These are phyloP conservation scores for Rutstroemia sydowiana DNA, from an alignment of 2,329 filamentous ascomycete species.

Conservation along the genomic window DNA sequence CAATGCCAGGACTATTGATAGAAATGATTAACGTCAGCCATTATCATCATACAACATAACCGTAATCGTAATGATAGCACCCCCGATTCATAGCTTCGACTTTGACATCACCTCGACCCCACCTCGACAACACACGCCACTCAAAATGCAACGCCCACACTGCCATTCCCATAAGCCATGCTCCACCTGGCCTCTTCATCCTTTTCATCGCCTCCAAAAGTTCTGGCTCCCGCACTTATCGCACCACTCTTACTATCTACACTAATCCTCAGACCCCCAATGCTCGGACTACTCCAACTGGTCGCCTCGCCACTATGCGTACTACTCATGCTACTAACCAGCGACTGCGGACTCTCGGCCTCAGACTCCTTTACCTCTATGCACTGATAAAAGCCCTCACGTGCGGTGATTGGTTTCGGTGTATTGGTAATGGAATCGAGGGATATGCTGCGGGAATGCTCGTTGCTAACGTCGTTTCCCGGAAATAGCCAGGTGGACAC, in stretches of 20 bases:
- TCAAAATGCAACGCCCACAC: constrained; percentile 42
- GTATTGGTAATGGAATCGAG: constrained; percentile 48
- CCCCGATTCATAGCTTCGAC: too few relatives aligned
- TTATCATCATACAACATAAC: too few relatives aligned
- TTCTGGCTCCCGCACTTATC: neutral
- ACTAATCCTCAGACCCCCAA: neutral
- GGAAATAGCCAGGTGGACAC: constrained; percentile 54
- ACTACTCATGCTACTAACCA: neutral
- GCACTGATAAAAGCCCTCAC: constrained; percentile 53
- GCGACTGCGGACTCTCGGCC: neutral
- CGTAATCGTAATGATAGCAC: too few relatives aligned
- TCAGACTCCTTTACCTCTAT: constrained; percentile 32
- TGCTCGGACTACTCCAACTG: constrained; percentile 8
- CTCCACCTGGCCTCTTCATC: constrained; percentile 29
- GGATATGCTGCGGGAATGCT: constrained; percentile 35
- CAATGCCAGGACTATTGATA: too few relatives aligned
- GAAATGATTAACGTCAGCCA: too few relatives aligned
- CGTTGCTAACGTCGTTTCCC: constrained; percentile 9
- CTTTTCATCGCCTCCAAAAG: constrained; percentile 31
- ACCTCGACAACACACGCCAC: neutral
- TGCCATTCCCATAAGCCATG: constrained; percentile 22
- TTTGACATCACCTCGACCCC: too few relatives aligned
- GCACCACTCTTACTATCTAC: constrained; percentile 1
- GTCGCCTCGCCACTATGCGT: constrained; percentile 4
- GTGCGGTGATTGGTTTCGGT: constrained; percentile 43